These are phyloP conservation scores for Scedosporium aurantiacum DNA, from an alignment of 2,329 filamentous ascomycete species.

Conservation along the genomic window DNA sequence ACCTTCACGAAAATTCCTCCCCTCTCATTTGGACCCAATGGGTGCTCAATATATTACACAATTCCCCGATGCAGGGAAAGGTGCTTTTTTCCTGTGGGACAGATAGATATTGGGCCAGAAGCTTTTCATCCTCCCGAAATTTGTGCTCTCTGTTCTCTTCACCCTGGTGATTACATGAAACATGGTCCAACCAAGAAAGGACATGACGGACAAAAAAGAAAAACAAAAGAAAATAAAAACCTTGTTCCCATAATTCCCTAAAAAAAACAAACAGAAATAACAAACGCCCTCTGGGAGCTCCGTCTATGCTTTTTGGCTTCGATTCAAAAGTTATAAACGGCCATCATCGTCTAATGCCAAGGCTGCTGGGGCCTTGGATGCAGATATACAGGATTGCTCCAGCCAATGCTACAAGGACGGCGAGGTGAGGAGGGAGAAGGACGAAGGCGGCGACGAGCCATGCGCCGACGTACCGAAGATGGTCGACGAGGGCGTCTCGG, in stretches of 20 bases:
- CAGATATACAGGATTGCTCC: conserved; percentile 29
- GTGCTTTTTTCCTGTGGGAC: too few relatives aligned
- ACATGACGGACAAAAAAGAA: background rate
- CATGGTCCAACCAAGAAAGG: background rate
- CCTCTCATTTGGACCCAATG: background rate
- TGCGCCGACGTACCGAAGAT: conserved; percentile 30
- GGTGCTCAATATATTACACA: too few relatives aligned
- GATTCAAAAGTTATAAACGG: background rate
- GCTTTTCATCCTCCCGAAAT: background rate
- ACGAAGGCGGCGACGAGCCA: conserved; percentile 31
- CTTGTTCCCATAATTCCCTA: background rate
- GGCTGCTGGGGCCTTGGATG: conserved; percentile 12
- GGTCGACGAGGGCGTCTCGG: conserved; percentile 27
- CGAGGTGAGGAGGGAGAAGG: conserved; percentile 33
- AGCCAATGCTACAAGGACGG: conserved; percentile 23
- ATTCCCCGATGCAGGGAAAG: too few relatives aligned
- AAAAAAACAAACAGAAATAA: background rate
- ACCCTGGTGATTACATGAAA: background rate
- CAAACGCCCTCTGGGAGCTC: background rate
- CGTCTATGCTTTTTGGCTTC: background rate
- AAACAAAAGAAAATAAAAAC: conserved; percentile 1
- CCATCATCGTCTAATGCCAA: background rate
- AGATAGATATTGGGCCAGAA: too few relatives aligned
- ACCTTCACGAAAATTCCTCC: background rate
- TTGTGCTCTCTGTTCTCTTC: background rate